Percentiles rank a stretch among this genome's conserved stretches.
Conservation (phyloP, 2,329 filamentous ascomycete genomes). For the Cyclaneusma minus region DNA sequence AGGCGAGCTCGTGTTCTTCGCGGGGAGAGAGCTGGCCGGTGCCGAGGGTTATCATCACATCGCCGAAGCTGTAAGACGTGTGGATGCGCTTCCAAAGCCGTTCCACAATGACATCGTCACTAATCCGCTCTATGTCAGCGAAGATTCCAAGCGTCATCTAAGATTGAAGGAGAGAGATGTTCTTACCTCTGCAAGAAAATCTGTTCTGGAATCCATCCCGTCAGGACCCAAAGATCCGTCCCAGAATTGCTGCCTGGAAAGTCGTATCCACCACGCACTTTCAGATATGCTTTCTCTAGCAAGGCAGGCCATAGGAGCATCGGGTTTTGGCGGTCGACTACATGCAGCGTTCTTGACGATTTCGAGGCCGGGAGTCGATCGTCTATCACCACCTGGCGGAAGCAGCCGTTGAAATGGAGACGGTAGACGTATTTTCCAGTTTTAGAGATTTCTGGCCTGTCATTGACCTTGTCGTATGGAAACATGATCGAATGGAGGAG, state of each 20-base stretch:
- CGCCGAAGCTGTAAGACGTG: conserved; percentile 57
- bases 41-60: conserved; percentile 79
- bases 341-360: conserved; percentile 63
- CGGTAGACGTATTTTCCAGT: conserved; percentile 84
- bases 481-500: conserved; percentile 59
- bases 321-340: conserved; percentile 72
- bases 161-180: background rate
- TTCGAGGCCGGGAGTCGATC: conserved; percentile 71
- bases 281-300: conserved; percentile 91
- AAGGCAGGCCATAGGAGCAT: conserved; percentile 81
- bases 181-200: conserved; percentile 65
- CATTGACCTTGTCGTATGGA: conserved; percentile 48
- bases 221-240: conserved; percentile 84
- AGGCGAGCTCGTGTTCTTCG: conserved; percentile 66
- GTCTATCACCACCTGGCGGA: conserved; percentile 74
- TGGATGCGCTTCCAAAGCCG: conserved; percentile 66
- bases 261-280: conserved; percentile 89
- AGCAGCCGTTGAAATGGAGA: conserved; percentile 94
- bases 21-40: conserved; percentile 66
- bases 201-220: conserved; percentile 94
- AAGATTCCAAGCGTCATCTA: conserved; percentile 3
- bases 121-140: too few relatives aligned
- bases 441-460: conserved; percentile 46
- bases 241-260: conserved; percentile 96
- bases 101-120: conserved; percentile 63